phyloP scores from a whole-genome alignment of 2,329 filamentous ascomycete species.

The Colletotrichum siamense region DNA sequence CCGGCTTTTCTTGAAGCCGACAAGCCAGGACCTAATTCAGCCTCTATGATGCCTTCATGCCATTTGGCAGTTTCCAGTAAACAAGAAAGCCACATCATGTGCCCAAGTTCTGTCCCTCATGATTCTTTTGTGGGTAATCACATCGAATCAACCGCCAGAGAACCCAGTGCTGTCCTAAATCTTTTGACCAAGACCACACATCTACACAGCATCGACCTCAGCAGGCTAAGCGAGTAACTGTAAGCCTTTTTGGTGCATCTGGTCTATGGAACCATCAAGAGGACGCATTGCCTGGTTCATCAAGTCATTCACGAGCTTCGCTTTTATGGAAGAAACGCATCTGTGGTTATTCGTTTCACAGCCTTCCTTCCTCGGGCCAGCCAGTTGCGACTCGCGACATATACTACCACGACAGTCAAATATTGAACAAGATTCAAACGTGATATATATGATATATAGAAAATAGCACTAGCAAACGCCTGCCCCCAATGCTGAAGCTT shows the following conservation, averaged over 20 bases:
- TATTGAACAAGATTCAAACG: neutral
- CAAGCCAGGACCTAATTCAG: accelerated
- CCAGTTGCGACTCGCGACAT: neutral
- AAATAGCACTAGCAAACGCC: neutral
- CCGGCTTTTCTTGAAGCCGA: neutral
- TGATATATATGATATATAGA: neutral
- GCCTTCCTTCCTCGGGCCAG: neutral
- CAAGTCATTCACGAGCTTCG: neutral
- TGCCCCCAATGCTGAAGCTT: neutral
- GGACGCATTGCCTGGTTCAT: neutral
- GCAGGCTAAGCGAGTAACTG: neutral
- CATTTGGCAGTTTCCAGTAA: neutral
- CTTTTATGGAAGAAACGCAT: neutral
- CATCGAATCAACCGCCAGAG: neutral
- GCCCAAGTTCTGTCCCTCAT: neutral
- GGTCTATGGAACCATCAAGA: no score
- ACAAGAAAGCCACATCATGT: neutral
- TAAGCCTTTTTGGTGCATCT: no score
- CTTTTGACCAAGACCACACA: neutral
- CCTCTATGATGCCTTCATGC: neutral
- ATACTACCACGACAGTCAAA: neutral
- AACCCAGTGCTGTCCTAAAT: accelerated
- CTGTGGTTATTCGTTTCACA: neutral
- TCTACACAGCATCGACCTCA: neutral
- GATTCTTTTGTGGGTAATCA: accelerated